Evolutionary conservation across 768 basidiomycete species (phyloP).

Genomic region (Phlebiopsis gigantea): DNA sequence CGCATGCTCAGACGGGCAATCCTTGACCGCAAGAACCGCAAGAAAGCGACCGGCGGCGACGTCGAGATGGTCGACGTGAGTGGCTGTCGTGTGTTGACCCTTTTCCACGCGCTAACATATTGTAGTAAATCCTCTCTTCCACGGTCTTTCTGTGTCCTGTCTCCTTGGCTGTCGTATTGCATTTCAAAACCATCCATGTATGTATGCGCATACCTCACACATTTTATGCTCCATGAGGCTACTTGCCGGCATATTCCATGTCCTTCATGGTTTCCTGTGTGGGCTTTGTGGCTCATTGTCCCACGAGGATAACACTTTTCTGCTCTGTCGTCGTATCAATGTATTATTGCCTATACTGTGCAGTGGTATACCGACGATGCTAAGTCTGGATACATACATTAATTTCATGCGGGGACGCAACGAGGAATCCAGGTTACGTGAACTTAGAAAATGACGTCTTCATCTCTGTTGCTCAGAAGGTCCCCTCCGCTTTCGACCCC

Average conservation of each 20-base stretch:
- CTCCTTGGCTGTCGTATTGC: conserved; percentile 24
- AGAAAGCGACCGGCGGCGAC: conserved; percentile 48
- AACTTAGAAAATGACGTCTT: conserved; percentile 85
- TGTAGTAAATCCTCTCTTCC: conserved; percentile 11
- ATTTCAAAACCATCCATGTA: conserved; percentile 60
- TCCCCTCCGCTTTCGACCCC: conserved; percentile 40
- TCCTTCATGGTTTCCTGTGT: conserved; percentile 3
- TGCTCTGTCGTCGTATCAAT: conserved; percentile 3
- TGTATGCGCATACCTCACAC: conserved; percentile 45
- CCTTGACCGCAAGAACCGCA: conserved; percentile 79
- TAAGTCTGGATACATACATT: neutral
- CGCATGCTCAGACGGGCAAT: conserved; percentile 64
- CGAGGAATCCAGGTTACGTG: neutral
- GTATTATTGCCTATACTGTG: conserved; percentile 9
- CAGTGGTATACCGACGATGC: conserved; percentile 9
- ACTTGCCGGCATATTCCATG: conserved; percentile 10
- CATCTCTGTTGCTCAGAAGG: conserved; percentile 82
- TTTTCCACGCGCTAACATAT: conserved; percentile 9
- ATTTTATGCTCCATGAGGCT: conserved; percentile 52
- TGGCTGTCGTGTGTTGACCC: conserved; percentile 15
- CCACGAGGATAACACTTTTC: neutral
- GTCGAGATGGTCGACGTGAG: conserved; percentile 80
- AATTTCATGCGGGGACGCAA: neutral
- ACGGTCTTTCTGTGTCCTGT: conserved; percentile 32
- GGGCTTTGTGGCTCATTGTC: conserved; percentile 5